Evolutionary conservation across 257 asterid species (phyloP), one percentile per base, ranked within the genome.

Genomic region (Fraxinus pennsylvanica): DNA sequence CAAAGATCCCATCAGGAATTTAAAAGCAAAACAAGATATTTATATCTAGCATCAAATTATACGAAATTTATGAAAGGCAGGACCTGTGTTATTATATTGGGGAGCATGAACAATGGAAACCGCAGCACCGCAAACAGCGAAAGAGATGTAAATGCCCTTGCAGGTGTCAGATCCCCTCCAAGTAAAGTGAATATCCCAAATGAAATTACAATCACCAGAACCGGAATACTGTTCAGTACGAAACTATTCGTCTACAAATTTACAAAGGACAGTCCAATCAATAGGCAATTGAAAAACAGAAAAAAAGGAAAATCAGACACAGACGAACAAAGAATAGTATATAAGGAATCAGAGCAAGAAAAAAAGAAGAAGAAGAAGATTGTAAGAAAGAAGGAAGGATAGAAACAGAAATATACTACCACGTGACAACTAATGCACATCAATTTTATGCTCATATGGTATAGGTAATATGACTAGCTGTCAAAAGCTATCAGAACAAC

Each of bases 141-240:
- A 75, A 95, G 91, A 75, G 99, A 88, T 39, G 99, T 93, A 78
- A 95, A 95, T 43, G 99, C 99, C 86, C 94, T 90, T 84, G 99
- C 96, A 47, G 99, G 96, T 72, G 99, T 95, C 85, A 95, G 87
- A 83, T 93, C 91, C 80, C 98, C 99, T 82, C 99, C 99, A 33
- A 93, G 87, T 72, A 93, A 84, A 69, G 97, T 90, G 88, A 89
- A 95, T 74, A 89, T 39, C 68, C 98, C 96, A 78, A 95, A 95
- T 41, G 98, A 91, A 82, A 89, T 77, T 74, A 95, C 96, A 77
- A 92, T 95, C 86, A 93, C 98, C 89, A 91, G 89, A 66, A 95
- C 97, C 19, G 98, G 99, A 84, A 95, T 82, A 79, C 97, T 95
- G 89, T 91, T 93, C 36, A 95, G 90, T 35, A 93, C 82, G 84